Evolutionary conservation across 2,329 filamentous ascomycete genomes (phyloP), one percentile per base, ranked within the genome.

Genomic region (Nemania sp.): DNA sequence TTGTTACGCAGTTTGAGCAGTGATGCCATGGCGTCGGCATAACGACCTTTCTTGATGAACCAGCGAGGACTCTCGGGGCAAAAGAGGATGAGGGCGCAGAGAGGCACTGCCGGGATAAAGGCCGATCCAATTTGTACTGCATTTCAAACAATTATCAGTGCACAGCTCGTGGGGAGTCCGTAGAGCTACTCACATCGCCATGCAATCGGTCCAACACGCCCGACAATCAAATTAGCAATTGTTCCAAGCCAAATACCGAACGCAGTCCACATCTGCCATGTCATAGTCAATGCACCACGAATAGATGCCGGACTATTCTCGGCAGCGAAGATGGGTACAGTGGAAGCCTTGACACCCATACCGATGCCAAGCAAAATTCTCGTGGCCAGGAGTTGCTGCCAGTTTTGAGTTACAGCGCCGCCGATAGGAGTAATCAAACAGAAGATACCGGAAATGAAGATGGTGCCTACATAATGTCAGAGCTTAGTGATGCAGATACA

Each of bases 231-330:
- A 77, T 86, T 85, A 55, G 79, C 80, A 47, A 76, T 80, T 49
- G 80, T 86, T 33, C 84, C 85, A 11, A 84, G 70, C 61, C 83
- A 78, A 56, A 84, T 84, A 33, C 82, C 82, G 63, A 85, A 77
- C 2, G 73, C 73, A 2, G 79, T 84, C 81, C 84, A 88, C 69
- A 88, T 73, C 71, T 92, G 86, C 89, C 89, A 93, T 60, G 84
- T 86, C 89, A 93, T 93, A 54, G 91, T 88, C 19, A 94, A 76
- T 5, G 86, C 88, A 59, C 88, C 87, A 66, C 88, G 83, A 51
- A 91, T 86, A 1, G 77, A 69, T 1, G 87, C 84, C 0, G 88
- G 88, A 0, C 84, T 81, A 54, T 83, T 88, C 69, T 91, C 89
- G 5, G 89, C 88, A 0, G 86, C 85, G 63, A 89, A 92, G 28